phyloP scores from a whole-genome alignment of 2,329 filamentous ascomycete species.

The Neonectria ditissima region DNA sequence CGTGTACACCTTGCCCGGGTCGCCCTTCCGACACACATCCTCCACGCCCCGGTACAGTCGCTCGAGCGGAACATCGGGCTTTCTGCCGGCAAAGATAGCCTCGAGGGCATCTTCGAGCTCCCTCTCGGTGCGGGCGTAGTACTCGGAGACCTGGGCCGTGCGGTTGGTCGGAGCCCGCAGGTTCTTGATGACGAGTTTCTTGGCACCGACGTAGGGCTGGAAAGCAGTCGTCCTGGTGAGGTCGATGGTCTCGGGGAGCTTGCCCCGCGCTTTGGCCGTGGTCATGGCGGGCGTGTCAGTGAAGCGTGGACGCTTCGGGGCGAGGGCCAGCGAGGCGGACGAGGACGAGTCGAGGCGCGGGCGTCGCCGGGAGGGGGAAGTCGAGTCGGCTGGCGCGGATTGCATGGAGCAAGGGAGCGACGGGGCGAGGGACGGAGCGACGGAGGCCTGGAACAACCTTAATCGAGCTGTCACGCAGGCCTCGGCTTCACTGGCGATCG shows the following conservation, averaged over 20 bases:
- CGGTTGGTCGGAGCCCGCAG: slow-evolving; percentile 72
- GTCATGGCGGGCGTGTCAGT: slow-evolving; percentile 47
- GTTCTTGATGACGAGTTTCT: slow-evolving; percentile 95
- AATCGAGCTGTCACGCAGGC: slow-evolving; percentile 44
- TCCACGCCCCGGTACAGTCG: slow-evolving; percentile 91
- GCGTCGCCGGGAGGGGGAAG: slow-evolving; percentile 53
- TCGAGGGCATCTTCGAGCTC: slow-evolving; percentile 80
- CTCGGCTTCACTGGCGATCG: slow-evolving; percentile 39
- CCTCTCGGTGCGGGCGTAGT: slow-evolving; percentile 80
- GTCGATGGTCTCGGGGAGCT: slow-evolving; percentile 54
- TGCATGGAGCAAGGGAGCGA: slow-evolving; percentile 48
- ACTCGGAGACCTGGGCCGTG: slow-evolving; percentile 74
- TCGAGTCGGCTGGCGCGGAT: slow-evolving; percentile 46
- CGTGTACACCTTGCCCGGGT: slow-evolving; percentile 75
- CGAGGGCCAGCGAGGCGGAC: slow-evolving; percentile 40
- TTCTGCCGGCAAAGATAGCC: slow-evolving; percentile 75
- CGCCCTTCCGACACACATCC: slow-evolving; percentile 85
- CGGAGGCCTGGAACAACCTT: slow-evolving; percentile 45
- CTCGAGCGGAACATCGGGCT: slow-evolving; percentile 81
- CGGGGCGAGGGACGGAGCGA: slow-evolving; percentile 13
- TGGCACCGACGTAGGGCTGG: slow-evolving; percentile 80
- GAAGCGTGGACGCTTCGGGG: slow-evolving; percentile 50
- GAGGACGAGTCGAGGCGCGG: slow-evolving; percentile 52
- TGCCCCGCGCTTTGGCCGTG: slow-evolving; percentile 54
- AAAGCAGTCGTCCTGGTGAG: slow-evolving; percentile 60